phyloP scores from a whole-genome alignment of 208 protist genomes.

The Trypanosomatidae sp. region DNA sequence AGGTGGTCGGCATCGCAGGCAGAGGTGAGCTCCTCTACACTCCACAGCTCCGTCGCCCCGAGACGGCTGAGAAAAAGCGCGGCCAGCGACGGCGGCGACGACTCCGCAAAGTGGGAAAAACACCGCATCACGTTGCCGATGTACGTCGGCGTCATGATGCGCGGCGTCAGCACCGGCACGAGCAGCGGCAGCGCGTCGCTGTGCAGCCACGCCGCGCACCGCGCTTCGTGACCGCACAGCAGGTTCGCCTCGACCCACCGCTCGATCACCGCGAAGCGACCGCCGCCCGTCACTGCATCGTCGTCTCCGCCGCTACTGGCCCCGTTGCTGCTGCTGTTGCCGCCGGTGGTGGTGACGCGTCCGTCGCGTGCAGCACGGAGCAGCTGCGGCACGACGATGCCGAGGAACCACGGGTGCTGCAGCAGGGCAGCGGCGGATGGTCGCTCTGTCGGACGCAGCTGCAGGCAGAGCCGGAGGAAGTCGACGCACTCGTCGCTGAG shows the following conservation, averaged over 20 bases:
- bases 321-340: not conserved
- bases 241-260: slow-evolving; percentile 63
- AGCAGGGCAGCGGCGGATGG: slow-evolving; percentile 44
- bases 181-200: slow-evolving; percentile 50
- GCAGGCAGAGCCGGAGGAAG: slow-evolving; percentile 65
- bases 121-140: slow-evolving; percentile 60
- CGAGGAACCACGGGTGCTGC: slow-evolving; percentile 57
- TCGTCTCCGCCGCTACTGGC: too few species aligned
- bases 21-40: slow-evolving; percentile 32
- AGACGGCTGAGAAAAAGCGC: slow-evolving; percentile 47
- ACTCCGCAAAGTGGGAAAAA: slow-evolving; percentile 60
- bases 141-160: slow-evolving; percentile 56
- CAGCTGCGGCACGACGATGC: slow-evolving; percentile 28
- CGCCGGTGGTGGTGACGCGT: not conserved
- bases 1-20: slow-evolving; percentile 52
- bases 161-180: slow-evolving; percentile 55
- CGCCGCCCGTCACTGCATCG: too few species aligned
- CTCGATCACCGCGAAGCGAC: slow-evolving; percentile 36
- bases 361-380: slow-evolving; percentile 19
- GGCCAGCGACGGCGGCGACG: slow-evolving; percentile 24
- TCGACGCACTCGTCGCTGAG: slow-evolving; percentile 32
- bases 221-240: slow-evolving; percentile 20
- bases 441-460: slow-evolving; percentile 38
- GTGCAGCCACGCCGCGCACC: slow-evolving; percentile 60
- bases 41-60: slow-evolving; percentile 64